These are phyloP conservation scores for Mallotus repandus DNA, from an alignment of 441 rosid genomes.

Conservation along the genomic window DNA sequence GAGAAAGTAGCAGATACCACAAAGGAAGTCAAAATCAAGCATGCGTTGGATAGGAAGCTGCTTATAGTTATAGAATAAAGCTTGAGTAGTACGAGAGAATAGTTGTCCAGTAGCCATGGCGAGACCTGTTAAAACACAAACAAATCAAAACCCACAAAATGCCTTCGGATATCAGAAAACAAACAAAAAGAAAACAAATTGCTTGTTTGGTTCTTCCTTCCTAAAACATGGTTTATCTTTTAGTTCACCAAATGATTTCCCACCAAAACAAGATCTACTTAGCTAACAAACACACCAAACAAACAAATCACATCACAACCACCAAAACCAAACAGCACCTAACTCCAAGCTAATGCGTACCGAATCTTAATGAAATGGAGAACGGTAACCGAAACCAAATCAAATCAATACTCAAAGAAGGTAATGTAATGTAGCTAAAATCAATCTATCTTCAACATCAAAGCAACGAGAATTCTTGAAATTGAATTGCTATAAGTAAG, in stretches of 20 bases:
- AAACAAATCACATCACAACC: conserved; percentile 10
- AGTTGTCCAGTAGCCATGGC: conserved; percentile 93
- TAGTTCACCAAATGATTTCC: not conserved
- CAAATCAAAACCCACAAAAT: not conserved
- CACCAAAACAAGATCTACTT: conserved; percentile 9
- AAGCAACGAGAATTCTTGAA: not conserved
- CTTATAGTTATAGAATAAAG: conserved; percentile 90
- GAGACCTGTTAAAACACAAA: conserved; percentile 25
- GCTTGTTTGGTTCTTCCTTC: not conserved
- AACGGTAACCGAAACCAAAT: conserved; percentile 2
- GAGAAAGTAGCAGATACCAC: conserved; percentile 45
- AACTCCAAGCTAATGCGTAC: conserved; percentile 30
- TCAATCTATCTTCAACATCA: not conserved
- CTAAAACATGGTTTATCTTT: no score
- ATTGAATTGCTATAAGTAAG: not conserved
- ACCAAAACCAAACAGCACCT: conserved; percentile 22
- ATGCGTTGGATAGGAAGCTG: conserved; percentile 96
- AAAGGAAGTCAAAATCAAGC: conserved; percentile 99
- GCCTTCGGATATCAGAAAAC: conserved; percentile 8
- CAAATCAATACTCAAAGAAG: conserved; percentile 13
- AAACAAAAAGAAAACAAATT: not conserved
- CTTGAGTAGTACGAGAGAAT: conserved; percentile 81
- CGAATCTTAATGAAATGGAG: conserved; percentile 22
- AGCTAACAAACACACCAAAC: conserved; percentile 1
- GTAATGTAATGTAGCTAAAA: not conserved